Evolutionary conservation across 2,329 filamentous ascomycete species (phyloP).

Genomic region (Fusarium udum): DNA sequence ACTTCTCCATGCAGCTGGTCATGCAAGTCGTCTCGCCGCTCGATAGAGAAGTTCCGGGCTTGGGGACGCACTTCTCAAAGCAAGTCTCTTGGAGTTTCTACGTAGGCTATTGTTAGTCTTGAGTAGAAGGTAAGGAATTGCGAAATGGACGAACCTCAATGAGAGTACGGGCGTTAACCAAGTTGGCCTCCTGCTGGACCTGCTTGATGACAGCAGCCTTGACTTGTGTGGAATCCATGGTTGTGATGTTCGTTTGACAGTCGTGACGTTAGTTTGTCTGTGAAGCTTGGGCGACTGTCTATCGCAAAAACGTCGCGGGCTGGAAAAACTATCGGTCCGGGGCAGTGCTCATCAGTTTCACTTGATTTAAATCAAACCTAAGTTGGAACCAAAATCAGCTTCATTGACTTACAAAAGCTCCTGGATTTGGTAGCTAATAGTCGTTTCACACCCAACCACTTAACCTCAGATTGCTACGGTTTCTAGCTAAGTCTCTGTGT

Average conservation of each 20-base stretch:
- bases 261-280: conserved; percentile 26
- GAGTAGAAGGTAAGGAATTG: conserved; percentile 3
- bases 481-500: background rate
- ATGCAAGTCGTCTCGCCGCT: conserved; percentile 76
- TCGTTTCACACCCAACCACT: background rate
- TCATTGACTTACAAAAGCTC: background rate
- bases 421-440: background rate
- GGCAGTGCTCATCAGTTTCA: conserved; percentile 14
- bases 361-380: no score
- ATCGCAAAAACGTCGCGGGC: conserved; percentile 6
- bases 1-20: conserved; percentile 84
- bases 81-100: conserved; percentile 85
- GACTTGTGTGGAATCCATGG: conserved; percentile 67
- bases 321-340: conserved; percentile 32
- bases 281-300: conserved; percentile 22
- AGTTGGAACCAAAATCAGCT: background rate
- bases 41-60: conserved; percentile 73
- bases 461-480: background rate
- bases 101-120: conserved; percentile 1
- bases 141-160: conserved; percentile 66
- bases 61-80: conserved; percentile 79
- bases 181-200: conserved; percentile 70
- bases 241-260: conserved; percentile 36
- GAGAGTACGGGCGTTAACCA: conserved; percentile 74
- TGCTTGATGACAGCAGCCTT: conserved; percentile 73